Conservation (phyloP, 2,329 filamentous ascomycete species). For the Penicillium psychrosexuale region DNA sequence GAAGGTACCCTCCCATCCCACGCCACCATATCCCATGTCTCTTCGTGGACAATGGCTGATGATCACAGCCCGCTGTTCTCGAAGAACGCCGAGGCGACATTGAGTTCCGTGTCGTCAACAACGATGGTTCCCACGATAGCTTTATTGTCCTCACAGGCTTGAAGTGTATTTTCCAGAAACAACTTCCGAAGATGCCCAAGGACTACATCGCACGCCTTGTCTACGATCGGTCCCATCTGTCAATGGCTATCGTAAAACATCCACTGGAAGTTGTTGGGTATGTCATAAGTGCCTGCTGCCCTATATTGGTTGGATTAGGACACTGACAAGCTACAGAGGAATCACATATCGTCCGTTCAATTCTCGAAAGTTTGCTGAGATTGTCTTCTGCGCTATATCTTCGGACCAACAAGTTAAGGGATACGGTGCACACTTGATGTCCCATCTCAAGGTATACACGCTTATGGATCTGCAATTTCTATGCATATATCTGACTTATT, state of each 20-base stretch:
- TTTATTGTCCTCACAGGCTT: conserved; percentile 92
- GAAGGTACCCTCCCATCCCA: conserved; percentile 56
- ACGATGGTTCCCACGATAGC: conserved; percentile 82
- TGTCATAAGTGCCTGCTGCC: conserved; percentile 15
- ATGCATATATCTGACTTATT: conserved; percentile 5
- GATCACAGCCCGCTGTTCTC: conserved; percentile 70
- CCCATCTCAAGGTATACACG: conserved; percentile 71
- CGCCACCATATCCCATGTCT: not conserved
- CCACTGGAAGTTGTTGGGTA: conserved; percentile 83
- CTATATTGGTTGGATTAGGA: not conserved
- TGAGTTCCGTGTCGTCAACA: conserved; percentile 96
- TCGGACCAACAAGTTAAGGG: conserved; percentile 98
- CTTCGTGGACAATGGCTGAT: conserved; percentile 23
- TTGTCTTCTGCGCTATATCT: conserved; percentile 96
- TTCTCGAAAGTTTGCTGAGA: conserved; percentile 88
- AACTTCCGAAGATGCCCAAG: conserved; percentile 98
- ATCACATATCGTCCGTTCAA: conserved; percentile 97
- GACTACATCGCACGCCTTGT: conserved; percentile 97
- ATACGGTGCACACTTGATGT: conserved; percentile 97
- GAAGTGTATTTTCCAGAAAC: conserved; percentile 98
- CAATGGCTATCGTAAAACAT: conserved; percentile 96
- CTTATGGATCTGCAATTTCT: not conserved
- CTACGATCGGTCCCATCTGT: conserved; percentile 93
- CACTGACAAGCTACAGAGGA: conserved; percentile 55
- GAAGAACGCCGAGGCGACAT: conserved; percentile 94